A percentile compares a stretch with the other conserved stretches of the same genome.
Conservation (phyloP, 768 basidiomycete species). For the Cystofilobasidium ferigula region DNA sequence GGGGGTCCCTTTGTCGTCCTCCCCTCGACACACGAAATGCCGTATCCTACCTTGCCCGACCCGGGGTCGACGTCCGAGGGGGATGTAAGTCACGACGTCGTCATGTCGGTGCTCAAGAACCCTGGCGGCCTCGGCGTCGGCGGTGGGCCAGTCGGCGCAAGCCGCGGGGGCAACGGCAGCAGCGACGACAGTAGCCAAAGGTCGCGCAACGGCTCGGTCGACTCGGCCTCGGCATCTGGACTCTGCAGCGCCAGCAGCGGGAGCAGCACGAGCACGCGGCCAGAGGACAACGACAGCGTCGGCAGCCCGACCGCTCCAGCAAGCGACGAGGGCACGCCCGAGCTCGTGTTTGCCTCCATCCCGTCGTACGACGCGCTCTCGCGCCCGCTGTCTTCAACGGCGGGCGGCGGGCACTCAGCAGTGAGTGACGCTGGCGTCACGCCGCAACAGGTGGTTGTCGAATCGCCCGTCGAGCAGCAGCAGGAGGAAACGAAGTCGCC, state of each 20-base stretch:
- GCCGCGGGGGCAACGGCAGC: too few relatives aligned
- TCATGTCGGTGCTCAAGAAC: background rate
- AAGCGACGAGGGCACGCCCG: background rate
- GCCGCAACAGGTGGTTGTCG: too few relatives aligned
- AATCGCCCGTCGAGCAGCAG: too few relatives aligned
- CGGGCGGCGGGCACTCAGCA: too few relatives aligned
- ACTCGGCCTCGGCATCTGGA: too few relatives aligned
- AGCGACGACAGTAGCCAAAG: background rate
- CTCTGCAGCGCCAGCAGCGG: background rate
- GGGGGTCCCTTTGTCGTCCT: background rate
- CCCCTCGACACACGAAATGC: background rate
- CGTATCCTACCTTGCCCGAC: background rate
- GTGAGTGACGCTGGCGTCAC: too few relatives aligned
- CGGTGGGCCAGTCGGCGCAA: too few relatives aligned
- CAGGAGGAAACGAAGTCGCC: too few relatives aligned
- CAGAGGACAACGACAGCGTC: background rate
- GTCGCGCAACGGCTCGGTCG: background rate
- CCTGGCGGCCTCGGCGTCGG: background rate
- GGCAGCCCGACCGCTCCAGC: background rate
- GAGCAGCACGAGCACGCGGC: background rate
- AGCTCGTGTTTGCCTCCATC: background rate
- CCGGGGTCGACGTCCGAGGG: background rate
- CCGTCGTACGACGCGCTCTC: slow-evolving; percentile 3
- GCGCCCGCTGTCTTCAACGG: background rate
- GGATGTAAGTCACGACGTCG: background rate